phyloP scores from a whole-genome alignment of 2,329 filamentous ascomycete species.

The Verticillium isaacii region DNA sequence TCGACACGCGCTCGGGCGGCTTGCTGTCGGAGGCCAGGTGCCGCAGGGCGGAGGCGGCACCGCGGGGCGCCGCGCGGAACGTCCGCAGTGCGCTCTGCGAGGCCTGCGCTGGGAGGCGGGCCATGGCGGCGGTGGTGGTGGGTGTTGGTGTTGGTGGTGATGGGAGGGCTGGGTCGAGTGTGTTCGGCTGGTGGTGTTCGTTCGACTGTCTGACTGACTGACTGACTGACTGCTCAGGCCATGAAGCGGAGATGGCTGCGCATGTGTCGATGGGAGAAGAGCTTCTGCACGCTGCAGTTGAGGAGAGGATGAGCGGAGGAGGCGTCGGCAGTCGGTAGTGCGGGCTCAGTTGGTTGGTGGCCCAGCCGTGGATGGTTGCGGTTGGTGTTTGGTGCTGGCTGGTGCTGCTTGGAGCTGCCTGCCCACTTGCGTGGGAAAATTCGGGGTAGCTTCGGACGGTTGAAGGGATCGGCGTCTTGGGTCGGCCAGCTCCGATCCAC shows the following conservation, averaged over 20 bases:
- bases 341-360: not conserved
- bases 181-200: not conserved
- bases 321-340: not conserved
- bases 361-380: not conserved
- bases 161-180: not conserved
- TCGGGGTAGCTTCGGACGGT: not conserved
- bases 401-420: not conserved
- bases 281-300: not conserved
- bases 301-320: not conserved
- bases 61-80: slow-evolving; percentile 7
- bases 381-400: not conserved
- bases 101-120: slow-evolving; percentile 7
- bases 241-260: not conserved
- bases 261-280: not conserved
- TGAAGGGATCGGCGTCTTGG: not conserved
- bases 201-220: not conserved
- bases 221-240: not conserved
- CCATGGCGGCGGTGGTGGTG: not conserved
- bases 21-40: slow-evolving; percentile 20
- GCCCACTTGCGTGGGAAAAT: not conserved
- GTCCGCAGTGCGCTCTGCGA: slow-evolving; percentile 8
- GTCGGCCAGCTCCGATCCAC: not conserved
- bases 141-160: not conserved
- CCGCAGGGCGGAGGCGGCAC: slow-evolving; percentile 7
- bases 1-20: slow-evolving; percentile 15